Evolutionary conservation across 1,139 yeast genomes (phyloP).

Genomic region (Kodamaea alishanica): DNA sequence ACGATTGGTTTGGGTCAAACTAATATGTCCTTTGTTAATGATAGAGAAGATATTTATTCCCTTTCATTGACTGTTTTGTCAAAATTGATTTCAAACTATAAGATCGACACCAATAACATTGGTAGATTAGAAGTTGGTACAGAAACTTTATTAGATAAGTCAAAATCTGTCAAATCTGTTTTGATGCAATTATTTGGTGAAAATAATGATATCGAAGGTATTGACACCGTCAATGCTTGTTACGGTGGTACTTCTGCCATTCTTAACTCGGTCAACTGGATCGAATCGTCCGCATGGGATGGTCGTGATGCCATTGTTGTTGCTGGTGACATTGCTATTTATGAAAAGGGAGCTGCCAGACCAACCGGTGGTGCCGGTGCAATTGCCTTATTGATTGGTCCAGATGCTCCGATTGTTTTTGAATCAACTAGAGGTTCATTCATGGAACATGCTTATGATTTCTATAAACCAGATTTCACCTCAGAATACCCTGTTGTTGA

Average conservation of each 20-base stretch:
- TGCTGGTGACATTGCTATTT: constrained; percentile 96
- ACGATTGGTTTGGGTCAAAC: constrained; percentile 99
- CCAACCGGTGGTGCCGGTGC: constrained; percentile 99
- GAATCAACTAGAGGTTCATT: constrained; percentile 84
- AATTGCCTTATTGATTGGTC: constrained; percentile 92
- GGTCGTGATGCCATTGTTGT: constrained; percentile 98
- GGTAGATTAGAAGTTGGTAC: constrained; percentile 99
- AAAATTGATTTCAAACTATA: constrained; percentile 72
- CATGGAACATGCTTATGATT: constrained; percentile 97
- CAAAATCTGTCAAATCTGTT: constrained; percentile 94
- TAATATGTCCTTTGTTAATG: constrained; percentile 95
- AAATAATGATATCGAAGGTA: constrained; percentile 90
- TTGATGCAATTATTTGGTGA: constrained; percentile 91
- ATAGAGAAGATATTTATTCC: constrained; percentile 95
- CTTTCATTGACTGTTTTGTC: constrained; percentile 80
- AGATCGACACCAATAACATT: constrained; percentile 72
- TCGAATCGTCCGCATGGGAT: constrained; percentile 96
- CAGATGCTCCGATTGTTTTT: constrained; percentile 94
- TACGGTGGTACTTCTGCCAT: constrained; percentile 98
- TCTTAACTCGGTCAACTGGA: constrained; percentile 92
- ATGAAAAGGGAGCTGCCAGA: constrained; percentile 96
- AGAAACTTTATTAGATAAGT: constrained; percentile 93
- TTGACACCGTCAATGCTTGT: constrained; percentile 96
- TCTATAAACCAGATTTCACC: constrained; percentile 96
- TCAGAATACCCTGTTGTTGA: constrained; percentile 97